phyloP scores from a whole-genome alignment of 257 asterid species.

The Nemophila menziesii region DNA sequence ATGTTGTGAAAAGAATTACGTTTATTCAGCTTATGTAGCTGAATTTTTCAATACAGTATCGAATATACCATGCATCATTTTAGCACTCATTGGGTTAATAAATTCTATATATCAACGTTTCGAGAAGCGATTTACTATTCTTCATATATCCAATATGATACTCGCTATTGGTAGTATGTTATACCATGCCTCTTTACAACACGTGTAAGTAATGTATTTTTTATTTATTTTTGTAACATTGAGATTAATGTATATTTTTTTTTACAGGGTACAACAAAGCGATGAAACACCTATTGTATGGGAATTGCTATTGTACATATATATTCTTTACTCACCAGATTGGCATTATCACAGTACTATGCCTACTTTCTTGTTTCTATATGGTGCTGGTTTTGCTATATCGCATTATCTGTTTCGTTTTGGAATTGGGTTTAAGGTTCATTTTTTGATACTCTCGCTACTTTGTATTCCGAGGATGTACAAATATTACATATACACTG shows the following conservation, averaged over 20 bases:
- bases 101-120: slow-evolving; percentile 14
- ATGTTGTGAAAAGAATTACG: slow-evolving; percentile 29
- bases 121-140: slow-evolving; percentile 19
- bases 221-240: background rate
- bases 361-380: slow-evolving; percentile 17
- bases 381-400: slow-evolving; percentile 13
- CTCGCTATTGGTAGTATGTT: slow-evolving; percentile 14
- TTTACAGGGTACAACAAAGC: slow-evolving; percentile 18
- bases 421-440: slow-evolving; percentile 19
- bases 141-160: slow-evolving; percentile 13
- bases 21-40: slow-evolving; percentile 13
- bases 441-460: slow-evolving; percentile 13
- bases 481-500: slow-evolving; percentile 18
- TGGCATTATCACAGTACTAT: slow-evolving; percentile 21
- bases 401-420: slow-evolving; percentile 8
- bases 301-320: slow-evolving; percentile 18
- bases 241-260: background rate
- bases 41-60: slow-evolving; percentile 16
- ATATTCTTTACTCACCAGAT: slow-evolving; percentile 14
- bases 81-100: slow-evolving; percentile 14
- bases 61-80: slow-evolving; percentile 13
- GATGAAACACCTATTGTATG: slow-evolving; percentile 21
- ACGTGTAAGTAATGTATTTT: slow-evolving; percentile 12
- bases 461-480: slow-evolving; percentile 15
- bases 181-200: slow-evolving; percentile 17